Percentiles rank a stretch among this genome's conserved stretches.
These are phyloP conservation scores for Stemphylium lycopersici DNA, from an alignment of 2,329 filamentous ascomycete genomes.

Conservation along the genomic window DNA sequence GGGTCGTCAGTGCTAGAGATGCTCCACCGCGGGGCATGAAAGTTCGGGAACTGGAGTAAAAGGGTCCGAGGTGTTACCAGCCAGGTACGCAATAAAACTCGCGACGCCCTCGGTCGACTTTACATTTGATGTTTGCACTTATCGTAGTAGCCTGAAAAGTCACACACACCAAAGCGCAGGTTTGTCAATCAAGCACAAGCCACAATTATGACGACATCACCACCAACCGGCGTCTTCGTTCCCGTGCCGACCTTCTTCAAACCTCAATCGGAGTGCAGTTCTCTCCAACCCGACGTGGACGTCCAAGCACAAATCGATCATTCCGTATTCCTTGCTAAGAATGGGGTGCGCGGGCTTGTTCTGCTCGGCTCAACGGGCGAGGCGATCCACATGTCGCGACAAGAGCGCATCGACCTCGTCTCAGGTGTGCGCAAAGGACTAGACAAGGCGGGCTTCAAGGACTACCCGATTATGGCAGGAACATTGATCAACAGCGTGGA, in stretches of 20 bases:
- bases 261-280: constrained; percentile 51
- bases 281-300: constrained; percentile 61
- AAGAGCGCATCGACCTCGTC: constrained; percentile 63
- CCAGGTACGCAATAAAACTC: constrained; percentile 13
- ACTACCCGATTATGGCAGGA: constrained; percentile 68
- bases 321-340: constrained; percentile 64
- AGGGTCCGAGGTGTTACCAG: constrained; percentile 27
- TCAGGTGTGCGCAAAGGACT: constrained; percentile 62
- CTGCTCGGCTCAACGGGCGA: constrained; percentile 70
- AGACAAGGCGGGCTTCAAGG: constrained; percentile 60
- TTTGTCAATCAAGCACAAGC: constrained; percentile 9
- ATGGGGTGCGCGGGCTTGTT: constrained; percentile 66
- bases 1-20: constrained; percentile 29
- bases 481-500: constrained; percentile 67
- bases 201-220: constrained; percentile 34
- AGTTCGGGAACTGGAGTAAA: constrained; percentile 37
- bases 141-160: neutral
- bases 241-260: constrained; percentile 69
- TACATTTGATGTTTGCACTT: neutral
- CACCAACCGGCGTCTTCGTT: constrained; percentile 48
- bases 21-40: constrained; percentile 23
- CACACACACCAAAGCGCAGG: neutral
- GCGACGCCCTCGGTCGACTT: neutral
- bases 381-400: constrained; percentile 64
- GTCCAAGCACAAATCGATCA: constrained; percentile 64